These are phyloP conservation scores for Xylaria hypoxylon DNA, from an alignment of 2,329 filamentous ascomycete genomes.

Conservation along the genomic window DNA sequence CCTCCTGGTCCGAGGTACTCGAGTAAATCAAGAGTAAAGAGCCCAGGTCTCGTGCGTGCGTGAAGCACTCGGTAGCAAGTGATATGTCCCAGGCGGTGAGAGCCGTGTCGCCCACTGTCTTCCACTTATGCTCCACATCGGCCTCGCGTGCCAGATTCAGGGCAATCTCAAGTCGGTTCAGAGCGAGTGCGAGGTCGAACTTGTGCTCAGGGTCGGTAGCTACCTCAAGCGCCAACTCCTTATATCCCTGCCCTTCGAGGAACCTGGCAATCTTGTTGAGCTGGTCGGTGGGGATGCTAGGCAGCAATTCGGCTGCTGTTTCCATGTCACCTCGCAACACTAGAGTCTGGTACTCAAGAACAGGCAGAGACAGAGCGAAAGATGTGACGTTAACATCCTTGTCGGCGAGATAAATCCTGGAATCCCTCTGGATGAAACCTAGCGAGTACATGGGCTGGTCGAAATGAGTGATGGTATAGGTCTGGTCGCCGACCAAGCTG, in stretches of 20 bases:
- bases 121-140: slow-evolving; percentile 97
- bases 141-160: slow-evolving; percentile 84
- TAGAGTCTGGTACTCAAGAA: slow-evolving; percentile 96
- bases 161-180: slow-evolving; percentile 87
- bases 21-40: slow-evolving; percentile 90
- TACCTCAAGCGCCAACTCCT: slow-evolving; percentile 93
- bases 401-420: slow-evolving; percentile 93
- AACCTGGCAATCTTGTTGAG: slow-evolving; percentile 99
- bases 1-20: slow-evolving; percentile 81
- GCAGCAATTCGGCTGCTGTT: slow-evolving; percentile 84
- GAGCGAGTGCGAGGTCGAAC: slow-evolving; percentile 87
- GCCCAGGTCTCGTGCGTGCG: slow-evolving; percentile 88
- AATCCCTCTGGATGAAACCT: slow-evolving; percentile 94
- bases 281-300: slow-evolving; percentile 88
- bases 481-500: slow-evolving; percentile 97
- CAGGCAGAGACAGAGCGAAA: slow-evolving; percentile 88
- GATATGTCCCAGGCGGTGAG: slow-evolving; percentile 86
- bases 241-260: slow-evolving; percentile 96
- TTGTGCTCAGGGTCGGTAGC: slow-evolving; percentile 96
- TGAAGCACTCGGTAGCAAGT: slow-evolving; percentile 93
- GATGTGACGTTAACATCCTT: slow-evolving; percentile 95
- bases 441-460: slow-evolving; percentile 95
- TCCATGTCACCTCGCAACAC: slow-evolving; percentile 96
- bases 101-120: slow-evolving; percentile 93
- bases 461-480: slow-evolving; percentile 97